These are phyloP conservation scores for Anisodus tanguticus DNA, from an alignment of 257 asterid species.

Conservation along the genomic window DNA sequence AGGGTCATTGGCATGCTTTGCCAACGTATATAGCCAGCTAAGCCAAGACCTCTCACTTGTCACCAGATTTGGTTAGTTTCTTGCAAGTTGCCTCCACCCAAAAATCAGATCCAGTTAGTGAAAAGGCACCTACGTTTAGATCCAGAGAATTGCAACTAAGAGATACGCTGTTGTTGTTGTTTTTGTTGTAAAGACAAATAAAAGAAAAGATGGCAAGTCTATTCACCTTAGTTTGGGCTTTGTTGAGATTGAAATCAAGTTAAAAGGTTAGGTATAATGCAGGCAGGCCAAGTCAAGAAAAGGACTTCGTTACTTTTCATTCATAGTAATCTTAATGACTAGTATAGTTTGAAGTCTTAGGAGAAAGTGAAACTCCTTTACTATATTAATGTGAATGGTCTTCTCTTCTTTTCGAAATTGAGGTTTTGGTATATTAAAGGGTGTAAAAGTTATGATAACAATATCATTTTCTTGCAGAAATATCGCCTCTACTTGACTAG, in stretches of 20 bases:
- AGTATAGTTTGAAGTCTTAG: not conserved
- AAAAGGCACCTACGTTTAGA: not conserved
- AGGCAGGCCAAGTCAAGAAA: not conserved
- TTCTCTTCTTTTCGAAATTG: not conserved
- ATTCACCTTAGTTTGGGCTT: not conserved
- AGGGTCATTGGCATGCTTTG: not conserved
- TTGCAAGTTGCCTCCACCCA: not conserved
- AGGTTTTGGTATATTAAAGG: not conserved
- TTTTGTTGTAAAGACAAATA: not conserved
- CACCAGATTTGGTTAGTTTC: not conserved
- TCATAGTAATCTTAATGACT: not conserved
- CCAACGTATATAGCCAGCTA: not conserved
- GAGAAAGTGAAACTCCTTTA: not conserved
- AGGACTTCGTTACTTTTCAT: constrained; percentile 1
- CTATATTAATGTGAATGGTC: not conserved
- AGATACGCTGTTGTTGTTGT: not conserved
- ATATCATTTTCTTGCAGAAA: constrained; percentile 55
- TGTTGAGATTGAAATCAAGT: not conserved
- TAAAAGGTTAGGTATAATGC: not conserved
- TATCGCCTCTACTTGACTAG: constrained; percentile 84
- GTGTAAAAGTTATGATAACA: constrained; percentile 18
- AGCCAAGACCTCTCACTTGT: not conserved
- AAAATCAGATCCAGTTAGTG: not conserved
- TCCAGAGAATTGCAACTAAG: constrained; percentile 5
- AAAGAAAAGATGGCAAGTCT: not conserved